These are phyloP conservation scores for Colletotrichum theobromicola DNA, from an alignment of 2,329 filamentous ascomycete species.

Conservation along the genomic window DNA sequence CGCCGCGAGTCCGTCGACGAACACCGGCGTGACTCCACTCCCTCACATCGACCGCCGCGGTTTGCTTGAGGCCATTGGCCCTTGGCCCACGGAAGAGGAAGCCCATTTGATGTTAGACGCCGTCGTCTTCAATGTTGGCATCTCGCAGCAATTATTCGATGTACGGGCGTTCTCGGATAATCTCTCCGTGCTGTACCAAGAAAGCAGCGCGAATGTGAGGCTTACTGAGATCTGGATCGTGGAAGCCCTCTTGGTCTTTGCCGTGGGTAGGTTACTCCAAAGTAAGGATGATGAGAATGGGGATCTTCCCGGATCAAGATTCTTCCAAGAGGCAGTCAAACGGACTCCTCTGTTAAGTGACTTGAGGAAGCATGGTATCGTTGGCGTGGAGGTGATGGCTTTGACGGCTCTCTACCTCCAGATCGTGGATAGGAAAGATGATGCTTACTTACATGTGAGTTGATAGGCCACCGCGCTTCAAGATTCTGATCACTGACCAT, in stretches of 20 bases:
- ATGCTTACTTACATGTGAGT: constrained; percentile 17
- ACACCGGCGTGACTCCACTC: not conserved
- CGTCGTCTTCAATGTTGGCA: constrained; percentile 2
- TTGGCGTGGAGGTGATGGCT: constrained; percentile 4
- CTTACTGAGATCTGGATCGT: not conserved
- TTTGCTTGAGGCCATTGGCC: not conserved
- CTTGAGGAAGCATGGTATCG: not conserved
- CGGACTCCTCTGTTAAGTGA: not conserved
- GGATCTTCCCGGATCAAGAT: not conserved
- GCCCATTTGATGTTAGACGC: not conserved
- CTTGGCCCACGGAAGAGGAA: constrained; percentile 6
- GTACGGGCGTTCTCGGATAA: constrained; percentile 14
- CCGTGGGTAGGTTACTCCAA: not conserved
- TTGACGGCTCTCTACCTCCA: constrained; percentile 15
- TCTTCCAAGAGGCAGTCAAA: not conserved
- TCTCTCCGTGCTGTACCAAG: not conserved
- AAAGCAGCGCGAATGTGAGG: not conserved
- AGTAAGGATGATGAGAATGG: not conserved
- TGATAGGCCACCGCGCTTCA: accelerated
- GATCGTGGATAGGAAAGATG: constrained; percentile 9
- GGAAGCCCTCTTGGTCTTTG: constrained; percentile 6
- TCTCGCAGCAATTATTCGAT: constrained; percentile 19
- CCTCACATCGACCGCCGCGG: not conserved
- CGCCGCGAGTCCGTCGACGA: not conserved
- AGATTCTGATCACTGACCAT: accelerated